Evolutionary conservation across 2,329 filamentous ascomycete genomes (phyloP).

Genomic region (Verticillium alfalfae): DNA sequence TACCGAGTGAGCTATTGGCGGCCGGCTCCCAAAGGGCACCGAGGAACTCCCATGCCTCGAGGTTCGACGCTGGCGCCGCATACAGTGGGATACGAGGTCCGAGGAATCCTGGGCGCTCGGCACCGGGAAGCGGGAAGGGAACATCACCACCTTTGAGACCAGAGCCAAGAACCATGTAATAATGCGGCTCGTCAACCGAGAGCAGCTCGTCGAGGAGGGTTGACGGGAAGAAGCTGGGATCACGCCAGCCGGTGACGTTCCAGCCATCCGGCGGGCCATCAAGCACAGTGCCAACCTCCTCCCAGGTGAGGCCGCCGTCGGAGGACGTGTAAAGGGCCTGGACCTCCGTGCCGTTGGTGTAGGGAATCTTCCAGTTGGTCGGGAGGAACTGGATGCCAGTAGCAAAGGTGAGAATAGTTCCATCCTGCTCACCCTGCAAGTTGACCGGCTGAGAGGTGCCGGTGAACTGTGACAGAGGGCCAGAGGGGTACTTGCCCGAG

Average conservation of each 20-base stretch:
- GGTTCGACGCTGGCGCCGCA: slow-evolving; percentile 9
- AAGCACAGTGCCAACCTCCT: slow-evolving; percentile 8
- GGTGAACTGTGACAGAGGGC: slow-evolving; percentile 8
- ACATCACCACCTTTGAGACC: slow-evolving; percentile 10
- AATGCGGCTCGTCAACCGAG: slow-evolving; percentile 6
- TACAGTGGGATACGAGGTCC: slow-evolving; percentile 11
- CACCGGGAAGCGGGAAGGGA: slow-evolving; percentile 7
- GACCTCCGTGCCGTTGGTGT: slow-evolving; percentile 9
- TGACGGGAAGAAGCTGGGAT: slow-evolving; percentile 11
- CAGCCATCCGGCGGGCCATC: slow-evolving; percentile 9
- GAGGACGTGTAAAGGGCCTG: slow-evolving; percentile 7
- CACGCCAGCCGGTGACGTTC: slow-evolving; percentile 13
- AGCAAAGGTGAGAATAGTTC: slow-evolving; percentile 8
- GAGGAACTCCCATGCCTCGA: slow-evolving; percentile 12
- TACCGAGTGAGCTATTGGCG: slow-evolving; percentile 8
- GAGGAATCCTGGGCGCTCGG: slow-evolving; percentile 11
- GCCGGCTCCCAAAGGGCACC: slow-evolving; percentile 12
- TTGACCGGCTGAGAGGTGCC: slow-evolving; percentile 10
- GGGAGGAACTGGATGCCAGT: slow-evolving; percentile 10
- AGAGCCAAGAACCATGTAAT: slow-evolving; percentile 12
- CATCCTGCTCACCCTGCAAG: slow-evolving; percentile 7
- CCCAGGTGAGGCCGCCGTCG: slow-evolving; percentile 9
- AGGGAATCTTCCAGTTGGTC: slow-evolving; percentile 12
- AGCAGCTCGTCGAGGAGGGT: slow-evolving; percentile 7
- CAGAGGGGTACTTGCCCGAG: slow-evolving; percentile 3